Base-by-base conservation (phyloP, 2,329 filamentous ascomycete genomes). In the Phaeosphaeria sp. region DNA sequence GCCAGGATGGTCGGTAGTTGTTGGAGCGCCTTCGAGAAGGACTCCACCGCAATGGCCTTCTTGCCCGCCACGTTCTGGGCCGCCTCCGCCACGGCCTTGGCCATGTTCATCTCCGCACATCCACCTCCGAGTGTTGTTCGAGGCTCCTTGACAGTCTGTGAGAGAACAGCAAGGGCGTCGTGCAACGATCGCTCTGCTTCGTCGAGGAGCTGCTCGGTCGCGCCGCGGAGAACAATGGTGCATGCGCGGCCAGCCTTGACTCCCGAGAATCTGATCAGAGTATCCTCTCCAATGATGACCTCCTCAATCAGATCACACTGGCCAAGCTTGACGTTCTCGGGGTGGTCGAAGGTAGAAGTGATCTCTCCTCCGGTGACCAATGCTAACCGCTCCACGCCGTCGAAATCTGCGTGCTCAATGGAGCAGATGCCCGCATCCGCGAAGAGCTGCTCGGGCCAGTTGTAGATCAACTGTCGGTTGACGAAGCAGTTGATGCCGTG, bases 401-500 rank as follows among this genome's bases (percentile, higher is more conserved):
- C 95, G 74, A 99, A 99, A 81, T 99, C 95, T 66, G 95, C 95
- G 78, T 99, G 95, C 83, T 99, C 95, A 69, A 99, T 99, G 25
- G 93, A 97, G 84, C 96, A 91, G 80, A 99, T 98, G 61, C 95
- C 95, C 7, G 93, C 94, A 78, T 99, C 95, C 36, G 94, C 93
- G 75, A 99, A 99, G 47, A 99, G 89, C 81, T 99, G 95, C 81
- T 99, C 95, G 6, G 95, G 95, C 95, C 95, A 99, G 85, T 99
- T 99, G 86, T 99, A 99, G 82, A 99, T 99, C 64, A 99, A 88
- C 79, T 99, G 95, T 69, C 95, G 86, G 86, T 99, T 99, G 80
- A 99, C 97, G 80, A 99, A 99, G 85, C 95, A 98, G 86, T 99
- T 99, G 82, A 99, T 97, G 58, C 95, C 95, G 75, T 99, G 95